Percentiles rank a stretch among this genome's conserved stretches.
These are phyloP conservation scores for Kondoa malvinella DNA, from an alignment of 768 basidiomycete genomes.

Conservation along the genomic window DNA sequence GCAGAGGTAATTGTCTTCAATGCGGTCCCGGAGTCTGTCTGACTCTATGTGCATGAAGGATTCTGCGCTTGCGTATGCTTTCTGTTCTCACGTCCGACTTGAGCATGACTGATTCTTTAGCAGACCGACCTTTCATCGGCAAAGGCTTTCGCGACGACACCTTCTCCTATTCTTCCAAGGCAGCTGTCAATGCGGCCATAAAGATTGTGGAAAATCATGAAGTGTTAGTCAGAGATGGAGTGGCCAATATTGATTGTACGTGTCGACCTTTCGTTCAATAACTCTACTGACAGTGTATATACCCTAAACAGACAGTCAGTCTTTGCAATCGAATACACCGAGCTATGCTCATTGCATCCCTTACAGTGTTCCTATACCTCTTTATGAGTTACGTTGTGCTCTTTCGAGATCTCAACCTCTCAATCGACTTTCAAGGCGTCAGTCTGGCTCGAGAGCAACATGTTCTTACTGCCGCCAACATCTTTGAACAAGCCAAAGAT, in stretches of 20 bases:
- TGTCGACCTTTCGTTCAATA: not conserved
- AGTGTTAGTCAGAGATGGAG: not conserved
- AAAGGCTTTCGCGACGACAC: not conserved
- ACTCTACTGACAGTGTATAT: no score
- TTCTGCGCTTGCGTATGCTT: not conserved
- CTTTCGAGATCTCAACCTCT: not conserved
- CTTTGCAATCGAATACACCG: no score
- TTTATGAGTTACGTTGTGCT: not conserved
- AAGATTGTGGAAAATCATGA: not conserved
- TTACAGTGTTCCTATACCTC: not conserved
- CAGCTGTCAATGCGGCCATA: not conserved
- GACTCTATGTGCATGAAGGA: not conserved
- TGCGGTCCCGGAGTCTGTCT: no score
- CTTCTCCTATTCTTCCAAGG: not conserved
- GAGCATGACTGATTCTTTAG: not conserved
- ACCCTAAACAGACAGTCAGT: no score
- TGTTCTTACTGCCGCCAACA: not conserved
- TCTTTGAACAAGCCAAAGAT: not conserved
- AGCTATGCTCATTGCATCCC: no score
- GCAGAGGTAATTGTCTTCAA: no score
- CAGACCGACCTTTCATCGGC: not conserved
- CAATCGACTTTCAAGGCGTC: not conserved
- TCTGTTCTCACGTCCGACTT: not conserved
- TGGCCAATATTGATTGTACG: not conserved
- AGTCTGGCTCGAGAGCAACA: not conserved